Base-by-base conservation (phyloP, 192 early-diverging fungal species). In the Coemansia sp. region DNA sequence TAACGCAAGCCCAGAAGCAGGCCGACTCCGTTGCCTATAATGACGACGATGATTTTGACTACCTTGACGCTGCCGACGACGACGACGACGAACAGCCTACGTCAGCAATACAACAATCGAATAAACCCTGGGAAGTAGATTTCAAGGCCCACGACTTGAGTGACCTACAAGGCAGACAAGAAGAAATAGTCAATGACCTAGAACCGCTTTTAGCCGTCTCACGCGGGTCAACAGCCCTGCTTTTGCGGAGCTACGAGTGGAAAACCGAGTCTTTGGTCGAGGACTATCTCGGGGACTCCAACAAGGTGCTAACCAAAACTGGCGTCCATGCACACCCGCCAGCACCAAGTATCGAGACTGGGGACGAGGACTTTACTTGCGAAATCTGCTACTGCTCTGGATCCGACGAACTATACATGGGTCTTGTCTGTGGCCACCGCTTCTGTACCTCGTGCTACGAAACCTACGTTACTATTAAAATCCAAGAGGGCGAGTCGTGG, bases 381-480 rank as follows among this genome's bases (percentile, higher is more conserved):
- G 91, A 91, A 26, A 95, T 99, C 70, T 99, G 98, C 86, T 98
- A 88, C 76, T 83, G 86, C 61, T 70, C 60, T 38, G 76, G 77
- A n/a, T 21, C 50, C n/a, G 74, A 79, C 30, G 68, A 73, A 55
- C 14, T 40, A 30, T 81, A 69, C 49, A 71, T 96, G 33, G 89
- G 90, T 17, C 76, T 97, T 46, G 73, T 86, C 23, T 99, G 98
- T 75, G 86, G 87, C 3, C 96, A 99, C 76, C 76, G 93, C 5
- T 98, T 94, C 84, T 98, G 97, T 75, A 69, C 70, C 39, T 85
- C 88, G 43, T 99, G 98, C 76, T 98, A 96, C 78, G 72, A 75
- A 55, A 89, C 90, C 57, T 98, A 98, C 72, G 70, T 97, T 35
- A 86, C 78, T 14, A 85, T 91, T 67, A 98, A 98, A 82, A 77